Evolutionary conservation across 495 filamentous ascomycete genomes (phyloP), one percentile per base, ranked within the genome.

Genomic region (Hypoxylon crocopeplum): DNA sequence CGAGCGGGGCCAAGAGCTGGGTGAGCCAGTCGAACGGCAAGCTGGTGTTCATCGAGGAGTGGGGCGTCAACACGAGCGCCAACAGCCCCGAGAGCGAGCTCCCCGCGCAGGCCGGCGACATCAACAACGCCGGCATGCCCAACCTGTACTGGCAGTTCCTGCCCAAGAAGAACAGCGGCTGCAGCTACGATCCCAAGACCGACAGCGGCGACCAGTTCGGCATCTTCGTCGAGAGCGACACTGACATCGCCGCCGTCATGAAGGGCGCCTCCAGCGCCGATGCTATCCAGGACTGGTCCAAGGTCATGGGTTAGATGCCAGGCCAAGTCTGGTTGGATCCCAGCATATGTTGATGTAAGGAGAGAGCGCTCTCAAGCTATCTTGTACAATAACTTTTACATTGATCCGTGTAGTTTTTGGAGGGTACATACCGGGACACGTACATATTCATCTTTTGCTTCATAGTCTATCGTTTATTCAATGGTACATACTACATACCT

Each of bases 31-130:
- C 66, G n/a, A 44, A 53, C n/a, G 59, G 56, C 37, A 71, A 69
- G 40, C 62, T 71, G 17, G 62, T 69, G 8, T 64, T 60, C 34
- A 15, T 69, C 2, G 68, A 71, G 41, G 68, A 71, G 38, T 69
- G 66, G 68, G 68, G 68, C 17, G 65, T 70, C 30, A 52, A 59
- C 20, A 54, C 53, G 2, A 40, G 39, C 8, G 47, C 47, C 15
- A 45, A 19, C 47, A 34, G 45, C 32, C 22, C 58, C 10, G 40
- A 48, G 47, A 55, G 40, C 21, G 64, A 69, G 59, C 58, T 63
- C 24, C 54, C 55, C 7, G 67, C 67, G 20, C 54, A 69, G 40
- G 58, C 64, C n/a, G 34, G 44, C 22, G 64, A 69, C 15, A 56
- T 69, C 32, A 50, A 61, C 19, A 56, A 52, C 38, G 60, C 16